phyloP scores from a whole-genome alignment of 495 filamentous ascomycete species.

The Extremus antarcticus region DNA sequence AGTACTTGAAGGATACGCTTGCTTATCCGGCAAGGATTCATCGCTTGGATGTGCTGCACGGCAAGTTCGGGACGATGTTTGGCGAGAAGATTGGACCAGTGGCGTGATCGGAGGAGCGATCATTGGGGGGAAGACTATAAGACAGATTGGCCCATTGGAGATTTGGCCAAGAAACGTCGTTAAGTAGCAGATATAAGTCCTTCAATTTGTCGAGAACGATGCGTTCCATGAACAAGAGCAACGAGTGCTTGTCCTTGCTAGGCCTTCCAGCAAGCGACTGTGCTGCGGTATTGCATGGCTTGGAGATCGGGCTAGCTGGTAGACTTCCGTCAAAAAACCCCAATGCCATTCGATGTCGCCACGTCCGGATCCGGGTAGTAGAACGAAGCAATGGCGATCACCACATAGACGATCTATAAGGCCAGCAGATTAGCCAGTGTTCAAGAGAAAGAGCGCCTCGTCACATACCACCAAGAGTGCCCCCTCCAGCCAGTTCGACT shows the following conservation, averaged over 20 bases:
- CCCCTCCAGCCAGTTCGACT: slow-evolving; percentile 4
- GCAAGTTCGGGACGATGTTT: background rate
- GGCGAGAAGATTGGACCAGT: background rate
- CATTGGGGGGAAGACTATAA: too few relatives aligned
- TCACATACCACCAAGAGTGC: background rate
- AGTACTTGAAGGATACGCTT: background rate
- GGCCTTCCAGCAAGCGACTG: too few relatives aligned
- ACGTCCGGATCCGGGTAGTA: slow-evolving; percentile 14
- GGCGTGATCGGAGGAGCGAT: too few relatives aligned
- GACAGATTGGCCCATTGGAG: too few relatives aligned
- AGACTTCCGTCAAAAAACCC: background rate
- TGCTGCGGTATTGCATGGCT: background rate
- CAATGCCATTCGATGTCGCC: background rate
- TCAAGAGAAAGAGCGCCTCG: background rate
- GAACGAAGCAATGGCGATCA: slow-evolving; percentile 21
- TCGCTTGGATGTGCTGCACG: background rate
- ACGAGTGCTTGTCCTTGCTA: too few relatives aligned
- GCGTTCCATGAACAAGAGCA: too few relatives aligned
- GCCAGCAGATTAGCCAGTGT: background rate
- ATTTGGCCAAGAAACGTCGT: too few relatives aligned
- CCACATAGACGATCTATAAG: slow-evolving; percentile 19
- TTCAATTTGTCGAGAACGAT: too few relatives aligned
- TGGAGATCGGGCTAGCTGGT: too few relatives aligned
- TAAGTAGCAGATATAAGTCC: too few relatives aligned
- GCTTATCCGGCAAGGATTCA: background rate